Base-by-base conservation (phyloP, 2,329 filamentous ascomycete genomes). In the Podosphaera fusca region DNA sequence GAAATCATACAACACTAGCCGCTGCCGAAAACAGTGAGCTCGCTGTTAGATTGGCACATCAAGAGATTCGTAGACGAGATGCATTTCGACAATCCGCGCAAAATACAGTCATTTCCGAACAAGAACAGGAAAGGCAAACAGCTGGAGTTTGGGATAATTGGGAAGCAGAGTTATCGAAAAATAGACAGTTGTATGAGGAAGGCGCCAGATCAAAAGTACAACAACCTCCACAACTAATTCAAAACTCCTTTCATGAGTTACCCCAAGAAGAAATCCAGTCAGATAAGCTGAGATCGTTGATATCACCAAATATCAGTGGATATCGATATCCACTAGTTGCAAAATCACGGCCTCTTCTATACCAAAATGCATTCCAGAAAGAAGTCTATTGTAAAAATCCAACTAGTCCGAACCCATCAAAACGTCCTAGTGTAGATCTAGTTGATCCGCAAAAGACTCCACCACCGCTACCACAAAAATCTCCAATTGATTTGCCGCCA, bases 21-120 rank as follows among this genome's bases (percentile, higher is more conserved):
- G 84, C 84, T 0, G 76, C 75, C 1, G 79, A 87, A 58, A 75
- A 94, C 60, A 77, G 81, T 60, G 82, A 89, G 9, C 70, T 94
- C 51, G 88, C 87, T 0, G 81, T 94, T 5, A 78, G 83, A 61
- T 69, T 94, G 35, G 87, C 87, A 0, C 80, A 82, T 60, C 77
- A 78, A 57, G 87, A 94, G 68, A 76, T 88, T 58, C 73, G 71
- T 57, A 75, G 84, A 47, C 75, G 87, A 61, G 81, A 85, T 63
- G 79, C 77, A 12, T 75, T 73, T 47, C 74, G 79, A 59, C 76
- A 72, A 61, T 75, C 74, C 9, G 78, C 75, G 33, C 74, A 76
- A 36, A 75, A 79, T 61, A 74, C 78, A 33, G 79, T 76, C 0
- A 71, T 80, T 1, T 71, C 75, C 0, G 75, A 78, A 56, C 76